These are phyloP conservation scores for Blastocystis sp. DNA, from an alignment of 352 stramenopile species.

Conservation along the genomic window DNA sequence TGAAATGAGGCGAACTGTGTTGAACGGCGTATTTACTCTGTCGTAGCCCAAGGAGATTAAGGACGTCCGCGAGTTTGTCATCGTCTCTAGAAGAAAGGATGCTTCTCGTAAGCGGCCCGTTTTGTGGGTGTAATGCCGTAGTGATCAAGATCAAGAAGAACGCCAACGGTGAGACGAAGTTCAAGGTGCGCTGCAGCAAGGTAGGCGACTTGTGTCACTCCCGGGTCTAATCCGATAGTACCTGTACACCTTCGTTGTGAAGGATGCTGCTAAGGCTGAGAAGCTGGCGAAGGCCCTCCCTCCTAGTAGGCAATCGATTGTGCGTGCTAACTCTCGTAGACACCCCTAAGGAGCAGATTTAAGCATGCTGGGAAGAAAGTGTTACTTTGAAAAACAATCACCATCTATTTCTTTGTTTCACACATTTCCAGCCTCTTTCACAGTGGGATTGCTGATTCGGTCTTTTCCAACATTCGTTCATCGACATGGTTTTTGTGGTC, in stretches of 20 bases:
- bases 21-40: background rate
- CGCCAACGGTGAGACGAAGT: constrained; percentile 59
- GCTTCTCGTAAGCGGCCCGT: constrained; percentile 17
- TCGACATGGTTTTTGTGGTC: background rate
- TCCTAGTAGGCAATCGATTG: constrained; percentile 47
- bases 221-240: constrained; percentile 27
- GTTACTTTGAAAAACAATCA: constrained; percentile 65
- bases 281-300: constrained; percentile 62
- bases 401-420: constrained; percentile 53
- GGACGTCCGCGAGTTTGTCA: constrained; percentile 64
- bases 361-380: constrained; percentile 24
- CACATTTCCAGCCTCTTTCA: background rate
- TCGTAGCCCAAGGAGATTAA: constrained; percentile 68
- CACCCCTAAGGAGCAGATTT: constrained; percentile 33
- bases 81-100: constrained; percentile 64
- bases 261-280: constrained; percentile 66
- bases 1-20: background rate
- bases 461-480: background rate
- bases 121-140: constrained; percentile 17
- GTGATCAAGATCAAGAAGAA: constrained; percentile 70
- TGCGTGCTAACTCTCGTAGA: background rate
- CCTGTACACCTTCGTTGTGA: constrained; percentile 69
- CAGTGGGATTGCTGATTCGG: background rate
- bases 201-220: background rate
- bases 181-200: constrained; percentile 69